Evolutionary conservation across 2,329 filamentous ascomycete genomes (phyloP).

Genomic region (Monilinia polystroma): DNA sequence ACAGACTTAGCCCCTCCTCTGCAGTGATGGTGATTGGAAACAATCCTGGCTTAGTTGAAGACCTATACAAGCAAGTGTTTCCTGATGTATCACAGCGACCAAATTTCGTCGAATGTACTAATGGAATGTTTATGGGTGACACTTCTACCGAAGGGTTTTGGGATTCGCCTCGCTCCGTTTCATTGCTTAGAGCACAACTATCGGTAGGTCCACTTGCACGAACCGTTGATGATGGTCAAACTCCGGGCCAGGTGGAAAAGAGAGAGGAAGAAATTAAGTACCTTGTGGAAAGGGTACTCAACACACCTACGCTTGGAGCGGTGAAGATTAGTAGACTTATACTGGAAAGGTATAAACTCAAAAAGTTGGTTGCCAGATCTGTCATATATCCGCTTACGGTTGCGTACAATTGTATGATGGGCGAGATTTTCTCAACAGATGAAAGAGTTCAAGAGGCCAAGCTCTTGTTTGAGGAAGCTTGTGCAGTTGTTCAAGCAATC

Average conservation of each 20-base stretch:
- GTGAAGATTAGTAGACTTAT: neutral
- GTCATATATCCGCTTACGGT: conserved; percentile 17
- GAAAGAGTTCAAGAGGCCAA: conserved; percentile 5
- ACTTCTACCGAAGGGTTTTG: neutral
- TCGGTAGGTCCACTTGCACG: conserved; percentile 6
- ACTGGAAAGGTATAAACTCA: conserved; percentile 7
- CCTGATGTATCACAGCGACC: conserved; percentile 6
- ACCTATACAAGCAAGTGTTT: neutral
- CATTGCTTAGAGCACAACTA: neutral
- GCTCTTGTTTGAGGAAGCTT: conserved; percentile 10
- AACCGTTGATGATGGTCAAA: conserved; percentile 16
- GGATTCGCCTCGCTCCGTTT: conserved; percentile 1
- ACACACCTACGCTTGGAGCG: conserved; percentile 5
- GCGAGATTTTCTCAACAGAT: conserved; percentile 16
- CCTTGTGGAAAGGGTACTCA: neutral
- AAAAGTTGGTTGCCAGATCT: conserved; percentile 2
- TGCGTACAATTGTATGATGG: conserved; percentile 14
- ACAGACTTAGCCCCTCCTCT: conserved; percentile 5
- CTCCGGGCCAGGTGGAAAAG: neutral
- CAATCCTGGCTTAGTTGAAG: conserved; percentile 1
- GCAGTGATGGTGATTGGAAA: conserved; percentile 2
- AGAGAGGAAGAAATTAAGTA: conserved; percentile 8
- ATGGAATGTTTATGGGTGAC: neutral
- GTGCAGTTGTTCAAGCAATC: neutral
- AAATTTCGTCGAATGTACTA: conserved; percentile 9